These are phyloP conservation scores for Hypoxylon sp. DNA, from an alignment of 2,329 filamentous ascomycete species.

Conservation along the genomic window DNA sequence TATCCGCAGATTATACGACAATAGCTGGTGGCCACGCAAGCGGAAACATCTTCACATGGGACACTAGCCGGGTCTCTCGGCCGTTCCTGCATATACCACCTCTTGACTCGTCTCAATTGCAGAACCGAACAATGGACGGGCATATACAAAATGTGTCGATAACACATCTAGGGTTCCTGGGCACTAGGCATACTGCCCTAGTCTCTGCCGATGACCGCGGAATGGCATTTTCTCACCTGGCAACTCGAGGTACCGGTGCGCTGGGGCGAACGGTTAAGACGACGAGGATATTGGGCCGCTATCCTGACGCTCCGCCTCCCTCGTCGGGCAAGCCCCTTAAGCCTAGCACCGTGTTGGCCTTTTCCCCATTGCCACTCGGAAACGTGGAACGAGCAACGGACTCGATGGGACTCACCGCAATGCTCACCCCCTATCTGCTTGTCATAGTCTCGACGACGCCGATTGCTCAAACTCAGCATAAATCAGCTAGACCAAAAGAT, in stretches of 20 bases:
- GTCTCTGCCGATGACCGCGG: constrained; percentile 95
- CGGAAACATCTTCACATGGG: constrained; percentile 97
- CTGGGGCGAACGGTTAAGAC: constrained; percentile 89
- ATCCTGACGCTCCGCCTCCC: constrained; percentile 77
- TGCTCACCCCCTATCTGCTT: constrained; percentile 93
- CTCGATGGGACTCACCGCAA: constrained; percentile 88
- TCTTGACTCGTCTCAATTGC: constrained; percentile 73
- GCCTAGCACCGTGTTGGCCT: constrained; percentile 94
- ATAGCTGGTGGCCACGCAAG: constrained; percentile 90
- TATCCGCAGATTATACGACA: constrained; percentile 94
- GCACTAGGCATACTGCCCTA: constrained; percentile 91
- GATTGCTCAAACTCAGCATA: constrained; percentile 95
- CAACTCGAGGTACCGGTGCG: constrained; percentile 88
- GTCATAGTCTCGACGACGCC: constrained; percentile 98
- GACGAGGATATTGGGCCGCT: constrained; percentile 89
- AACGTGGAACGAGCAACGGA: constrained; percentile 93
- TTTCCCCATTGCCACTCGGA: constrained; percentile 90
- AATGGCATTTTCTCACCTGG: constrained; percentile 98
- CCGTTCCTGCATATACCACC: constrained; percentile 91
- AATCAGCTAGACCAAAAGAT: constrained; percentile 90
- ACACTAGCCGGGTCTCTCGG: constrained; percentile 82
- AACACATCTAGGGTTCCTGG: constrained; percentile 93
- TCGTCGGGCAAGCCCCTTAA: constrained; percentile 77
- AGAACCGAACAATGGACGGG: constrained; percentile 80
- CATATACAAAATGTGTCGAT: constrained; percentile 84